These are phyloP conservation scores for Leccinum solheimii DNA, from an alignment of 1,284 basidiomycete genomes.

Conservation along the genomic window DNA sequence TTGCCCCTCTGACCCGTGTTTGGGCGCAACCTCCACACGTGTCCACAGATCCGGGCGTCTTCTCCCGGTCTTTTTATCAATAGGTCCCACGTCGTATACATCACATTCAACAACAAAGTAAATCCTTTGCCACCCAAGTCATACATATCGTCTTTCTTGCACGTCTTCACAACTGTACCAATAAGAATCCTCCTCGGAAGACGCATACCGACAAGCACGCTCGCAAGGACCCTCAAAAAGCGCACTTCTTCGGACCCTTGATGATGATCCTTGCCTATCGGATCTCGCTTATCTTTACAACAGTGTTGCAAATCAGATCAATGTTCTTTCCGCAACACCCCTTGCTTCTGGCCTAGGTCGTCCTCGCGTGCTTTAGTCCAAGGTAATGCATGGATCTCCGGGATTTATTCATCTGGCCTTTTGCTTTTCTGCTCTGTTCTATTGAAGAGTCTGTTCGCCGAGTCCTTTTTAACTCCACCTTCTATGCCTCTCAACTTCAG, in stretches of 20 bases:
- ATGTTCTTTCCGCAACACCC: neutral
- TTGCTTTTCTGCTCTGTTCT: neutral
- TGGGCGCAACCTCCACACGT: slow-evolving; percentile 14
- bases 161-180: neutral
- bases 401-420: neutral
- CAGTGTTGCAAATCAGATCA: slow-evolving; percentile 10
- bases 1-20: slow-evolving; percentile 4
- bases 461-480: neutral
- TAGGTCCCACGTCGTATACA: neutral
- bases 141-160: neutral
- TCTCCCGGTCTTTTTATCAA: neutral
- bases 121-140: neutral
- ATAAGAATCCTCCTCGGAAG: neutral
- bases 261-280: neutral
- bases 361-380: slow-evolving; percentile 4
- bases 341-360: neutral
- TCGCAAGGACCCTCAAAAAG: neutral
- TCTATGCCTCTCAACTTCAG: neutral
- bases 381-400: neutral
- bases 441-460: neutral
- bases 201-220: too few relatives aligned
- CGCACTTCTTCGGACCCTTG: slow-evolving; percentile 2
- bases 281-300: slow-evolving; percentile 2
- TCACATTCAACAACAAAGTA: slow-evolving; percentile 4
- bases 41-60: slow-evolving; percentile 13